Base-by-base conservation (phyloP, 352 stramenopile species). In the Hyaloperonospora arabidopsidis region DNA sequence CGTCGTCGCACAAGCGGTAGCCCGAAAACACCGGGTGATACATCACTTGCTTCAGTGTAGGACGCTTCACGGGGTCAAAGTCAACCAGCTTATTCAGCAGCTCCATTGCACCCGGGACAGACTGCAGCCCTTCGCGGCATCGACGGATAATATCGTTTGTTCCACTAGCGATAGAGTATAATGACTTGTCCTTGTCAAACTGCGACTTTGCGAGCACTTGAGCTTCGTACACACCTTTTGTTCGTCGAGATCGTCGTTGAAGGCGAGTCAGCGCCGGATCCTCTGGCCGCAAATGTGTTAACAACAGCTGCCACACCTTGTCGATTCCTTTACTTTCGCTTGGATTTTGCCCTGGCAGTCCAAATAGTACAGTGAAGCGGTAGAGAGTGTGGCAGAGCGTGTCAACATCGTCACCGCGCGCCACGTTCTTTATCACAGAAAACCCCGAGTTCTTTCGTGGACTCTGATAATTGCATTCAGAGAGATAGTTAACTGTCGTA, bases 321-420 rank as follows among this genome's bases (percentile, higher is more conserved):
- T 79, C 57, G 23, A 74, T 49, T 32, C 55, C 59, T 49, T 63
- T 75, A 0, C 46, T 57, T 49, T 64, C 52, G 36, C 66, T 83
- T 21, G 81, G 76, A 15, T 86, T 83, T 54, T 55, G 43, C 10
- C 54, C 36, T 7, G 84, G 93, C 28, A 98, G 65, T 3, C 95
- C 96, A 74, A 98, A 97, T 0, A 99, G 74, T 25, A 99, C 96
- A 22, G 98, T 49, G 54, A 86, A 98, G 15, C 95, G 88, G 66
- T 98, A 98, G 5, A 99, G 66, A 13, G 95, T 98, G 70, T 98
- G 77, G 45, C 95, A 96, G 5, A 98, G 68, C 6, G 90, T 85
- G 29, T 93, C 78, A 28, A 96, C 87, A 2, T 76, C 67, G 51
- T 89, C 74, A 44, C 79, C 72, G 28, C 67, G 60, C 21, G 72